phyloP scores from a whole-genome alignment of 768 basidiomycete species.

The Leccinum subgranulosum region DNA sequence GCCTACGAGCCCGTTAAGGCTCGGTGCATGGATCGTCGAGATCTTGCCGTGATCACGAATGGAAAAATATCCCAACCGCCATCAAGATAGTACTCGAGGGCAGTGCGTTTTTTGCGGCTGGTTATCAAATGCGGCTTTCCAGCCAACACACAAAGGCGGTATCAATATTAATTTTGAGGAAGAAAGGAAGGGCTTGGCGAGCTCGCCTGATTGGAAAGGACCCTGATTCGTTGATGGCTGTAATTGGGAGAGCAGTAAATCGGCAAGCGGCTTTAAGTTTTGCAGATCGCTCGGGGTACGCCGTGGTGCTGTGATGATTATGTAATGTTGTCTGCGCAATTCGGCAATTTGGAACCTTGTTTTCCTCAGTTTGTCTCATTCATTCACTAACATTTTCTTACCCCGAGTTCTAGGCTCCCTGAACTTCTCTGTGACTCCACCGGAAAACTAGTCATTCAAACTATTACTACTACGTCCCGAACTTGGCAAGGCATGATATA shows the following conservation, averaged over 20 bases:
- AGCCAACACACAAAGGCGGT: not conserved
- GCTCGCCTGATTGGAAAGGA: not conserved
- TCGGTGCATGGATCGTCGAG: not conserved
- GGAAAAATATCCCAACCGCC: not conserved
- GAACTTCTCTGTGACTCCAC: no score
- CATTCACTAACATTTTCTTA: no score
- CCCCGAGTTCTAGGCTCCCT: no score
- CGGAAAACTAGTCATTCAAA: no score
- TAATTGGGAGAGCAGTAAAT: not conserved
- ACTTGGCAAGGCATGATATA: no score
- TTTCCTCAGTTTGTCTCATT: no score
- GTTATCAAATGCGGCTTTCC: not conserved
- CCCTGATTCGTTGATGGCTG: not conserved
- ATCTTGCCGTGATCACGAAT: not conserved
- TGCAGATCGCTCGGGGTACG: no score
- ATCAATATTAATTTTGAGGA: not conserved
- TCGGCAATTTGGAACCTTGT: no score
- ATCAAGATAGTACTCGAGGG: not conserved
- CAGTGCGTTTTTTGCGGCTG: not conserved
- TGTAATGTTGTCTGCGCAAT: no score
- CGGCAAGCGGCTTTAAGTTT: no score
- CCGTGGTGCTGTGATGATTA: not conserved
- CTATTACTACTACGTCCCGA: no score
- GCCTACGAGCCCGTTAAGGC: not conserved
- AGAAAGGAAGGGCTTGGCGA: not conserved